Conservation (phyloP, 331 rosid genomes). For the Saraca asoca region DNA sequence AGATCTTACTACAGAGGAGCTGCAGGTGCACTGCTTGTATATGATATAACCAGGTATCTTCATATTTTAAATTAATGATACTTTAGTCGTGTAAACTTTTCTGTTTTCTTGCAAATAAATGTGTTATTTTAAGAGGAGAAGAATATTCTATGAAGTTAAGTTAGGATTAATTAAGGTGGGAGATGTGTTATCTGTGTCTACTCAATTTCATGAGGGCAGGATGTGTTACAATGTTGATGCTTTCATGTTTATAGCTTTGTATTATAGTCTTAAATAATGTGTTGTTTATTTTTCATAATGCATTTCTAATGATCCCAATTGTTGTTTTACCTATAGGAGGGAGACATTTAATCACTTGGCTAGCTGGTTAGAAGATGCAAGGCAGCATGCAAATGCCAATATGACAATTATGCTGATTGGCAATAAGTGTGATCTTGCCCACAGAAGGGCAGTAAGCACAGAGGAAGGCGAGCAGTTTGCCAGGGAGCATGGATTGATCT, state of each 20-base stretch:
- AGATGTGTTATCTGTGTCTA: slow-evolving; percentile 4
- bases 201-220: slow-evolving; percentile 15
- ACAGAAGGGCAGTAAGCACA: slow-evolving; percentile 97
- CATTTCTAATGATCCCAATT: slow-evolving; percentile 19
- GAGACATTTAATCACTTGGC: slow-evolving; percentile 99
- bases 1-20: slow-evolving; percentile 98
- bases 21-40: slow-evolving; percentile 97
- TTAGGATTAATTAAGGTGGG: neutral
- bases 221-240: neutral
- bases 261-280: neutral
- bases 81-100: neutral
- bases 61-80: slow-evolving; percentile 20
- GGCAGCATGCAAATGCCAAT: slow-evolving; percentile 98
- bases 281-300: neutral
- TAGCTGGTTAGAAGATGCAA: slow-evolving; percentile 99
- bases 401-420: slow-evolving; percentile 98
- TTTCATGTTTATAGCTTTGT: slow-evolving; percentile 19
- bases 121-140: too few species aligned
- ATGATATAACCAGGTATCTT: slow-evolving; percentile 95
- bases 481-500: slow-evolving; percentile 93
- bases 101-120: neutral
- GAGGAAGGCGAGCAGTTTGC: slow-evolving; percentile 99
- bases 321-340: slow-evolving; percentile 61
- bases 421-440: slow-evolving; percentile 95
- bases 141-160: neutral